Percentiles rank a stretch among this genome's conserved stretches.
These are phyloP conservation scores for Tetrahymena malaccensis DNA, from an alignment of 73 alveolate species.

Conservation along the genomic window DNA sequence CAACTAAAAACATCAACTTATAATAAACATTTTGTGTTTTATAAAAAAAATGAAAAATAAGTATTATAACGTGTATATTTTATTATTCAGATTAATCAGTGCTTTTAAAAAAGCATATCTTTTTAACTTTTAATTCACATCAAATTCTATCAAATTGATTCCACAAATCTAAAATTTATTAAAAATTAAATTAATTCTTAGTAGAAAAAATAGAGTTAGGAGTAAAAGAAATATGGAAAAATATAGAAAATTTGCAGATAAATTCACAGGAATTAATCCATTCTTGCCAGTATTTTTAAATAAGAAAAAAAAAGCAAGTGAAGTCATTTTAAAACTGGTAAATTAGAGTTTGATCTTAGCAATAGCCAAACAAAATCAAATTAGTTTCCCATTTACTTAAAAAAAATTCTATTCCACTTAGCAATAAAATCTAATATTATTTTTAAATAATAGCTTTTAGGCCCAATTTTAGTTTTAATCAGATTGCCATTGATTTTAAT, in stretches of 20 bases:
- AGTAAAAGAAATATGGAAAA: conserved; percentile 19
- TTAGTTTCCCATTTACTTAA: background rate
- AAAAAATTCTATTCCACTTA: no score
- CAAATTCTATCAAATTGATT: background rate
- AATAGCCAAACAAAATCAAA: no score
- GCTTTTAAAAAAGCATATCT: background rate
- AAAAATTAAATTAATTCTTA: background rate
- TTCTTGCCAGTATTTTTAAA: conserved; percentile 28
- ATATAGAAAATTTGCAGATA: conserved; percentile 36
- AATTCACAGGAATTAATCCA: conserved; percentile 22
- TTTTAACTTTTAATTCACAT: background rate
- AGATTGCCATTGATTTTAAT: conserved; percentile 7
- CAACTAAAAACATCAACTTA: no score
- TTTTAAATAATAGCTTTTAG: background rate
- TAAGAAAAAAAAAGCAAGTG: background rate
- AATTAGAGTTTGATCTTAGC: background rate
- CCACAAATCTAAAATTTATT: background rate
- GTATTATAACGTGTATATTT: background rate
- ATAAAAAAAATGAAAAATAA: background rate
- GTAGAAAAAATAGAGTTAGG: background rate
- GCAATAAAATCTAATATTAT: background rate
- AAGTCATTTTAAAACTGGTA: background rate
- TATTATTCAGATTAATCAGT: background rate
- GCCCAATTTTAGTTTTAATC: background rate
- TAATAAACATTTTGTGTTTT: background rate